Evolutionary conservation across 352 stramenopile genomes (phyloP).

Genomic region (Phytophthora sojae): DNA sequence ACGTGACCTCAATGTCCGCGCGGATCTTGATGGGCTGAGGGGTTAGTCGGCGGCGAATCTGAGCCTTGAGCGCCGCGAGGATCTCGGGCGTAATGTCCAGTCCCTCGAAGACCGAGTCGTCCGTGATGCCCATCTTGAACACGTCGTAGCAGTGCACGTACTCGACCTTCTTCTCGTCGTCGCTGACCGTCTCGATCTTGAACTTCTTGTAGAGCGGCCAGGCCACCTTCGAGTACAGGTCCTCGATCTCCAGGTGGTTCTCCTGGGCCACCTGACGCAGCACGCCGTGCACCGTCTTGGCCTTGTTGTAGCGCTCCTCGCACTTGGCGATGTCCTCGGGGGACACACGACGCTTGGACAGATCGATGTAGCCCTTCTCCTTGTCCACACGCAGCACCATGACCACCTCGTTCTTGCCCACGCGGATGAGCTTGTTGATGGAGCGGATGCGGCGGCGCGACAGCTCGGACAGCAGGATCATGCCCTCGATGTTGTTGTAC

Average conservation of each 20-base stretch:
- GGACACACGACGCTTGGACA: slow-evolving; percentile 99
- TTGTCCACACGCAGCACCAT: slow-evolving; percentile 99
- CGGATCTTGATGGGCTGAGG: slow-evolving; percentile 99
- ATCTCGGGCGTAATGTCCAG: slow-evolving; percentile 92
- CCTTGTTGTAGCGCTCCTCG: slow-evolving; percentile 99
- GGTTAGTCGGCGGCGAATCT: slow-evolving; percentile 97
- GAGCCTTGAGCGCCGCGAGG: slow-evolving; percentile 92
- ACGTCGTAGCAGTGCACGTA: slow-evolving; percentile 99
- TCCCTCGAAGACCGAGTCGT: slow-evolving; percentile 85
- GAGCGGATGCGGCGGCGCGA: slow-evolving; percentile 98
- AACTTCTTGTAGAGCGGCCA: slow-evolving; percentile 99
- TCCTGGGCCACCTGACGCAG: slow-evolving; percentile 89
- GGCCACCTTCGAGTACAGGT: slow-evolving; percentile 92
- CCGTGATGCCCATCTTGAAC: slow-evolving; percentile 98
- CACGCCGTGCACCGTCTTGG: slow-evolving; percentile 99
- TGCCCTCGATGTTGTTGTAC: slow-evolving; percentile 99
- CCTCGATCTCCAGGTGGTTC: slow-evolving; percentile 76
- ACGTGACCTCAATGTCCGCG: slow-evolving; percentile 99
- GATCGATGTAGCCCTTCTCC: slow-evolving; percentile 99
- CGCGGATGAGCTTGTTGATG: slow-evolving; percentile 99
- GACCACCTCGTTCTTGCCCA: slow-evolving; percentile 99
- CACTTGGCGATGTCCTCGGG: slow-evolving; percentile 99
- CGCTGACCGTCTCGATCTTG: slow-evolving; percentile 82
- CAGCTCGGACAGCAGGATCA: slow-evolving; percentile 99
- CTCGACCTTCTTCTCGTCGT: slow-evolving; percentile 88